Conservation (phyloP, 2,329 filamentous ascomycete genomes). For the Penicillium sp. region DNA sequence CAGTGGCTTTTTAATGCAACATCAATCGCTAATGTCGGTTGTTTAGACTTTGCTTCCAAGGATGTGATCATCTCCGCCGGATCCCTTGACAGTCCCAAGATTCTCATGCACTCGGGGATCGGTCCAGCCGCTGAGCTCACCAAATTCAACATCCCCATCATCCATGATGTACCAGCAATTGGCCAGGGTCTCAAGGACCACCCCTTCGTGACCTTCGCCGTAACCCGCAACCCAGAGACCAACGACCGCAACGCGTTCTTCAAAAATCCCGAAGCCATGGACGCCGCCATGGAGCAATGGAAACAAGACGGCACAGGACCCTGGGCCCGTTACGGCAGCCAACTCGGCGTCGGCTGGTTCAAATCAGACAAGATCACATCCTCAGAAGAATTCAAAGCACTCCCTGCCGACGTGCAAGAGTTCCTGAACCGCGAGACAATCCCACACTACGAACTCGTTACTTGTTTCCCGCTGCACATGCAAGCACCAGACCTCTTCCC, state of each 20-base stretch:
- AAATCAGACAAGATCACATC: slow-evolving; percentile 50
- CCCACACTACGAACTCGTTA: slow-evolving; percentile 63
- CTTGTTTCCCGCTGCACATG: slow-evolving; percentile 54
- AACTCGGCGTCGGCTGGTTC: slow-evolving; percentile 47
- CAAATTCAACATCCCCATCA: slow-evolving; percentile 49
- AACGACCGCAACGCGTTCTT: slow-evolving; percentile 57
- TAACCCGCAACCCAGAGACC: slow-evolving; percentile 49
- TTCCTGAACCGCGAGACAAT: slow-evolving; percentile 58
- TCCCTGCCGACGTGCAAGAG: slow-evolving; percentile 53
- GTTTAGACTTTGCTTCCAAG: slow-evolving; percentile 41
- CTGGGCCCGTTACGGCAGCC: slow-evolving; percentile 40
- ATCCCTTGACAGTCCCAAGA: slow-evolving; percentile 47
- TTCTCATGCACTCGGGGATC: slow-evolving; percentile 58
- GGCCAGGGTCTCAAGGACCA: slow-evolving; percentile 57
- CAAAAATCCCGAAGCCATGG: slow-evolving; percentile 50
- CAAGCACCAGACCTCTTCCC: slow-evolving; percentile 47
- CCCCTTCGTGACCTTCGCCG: slow-evolving; percentile 39
- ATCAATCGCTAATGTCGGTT: background rate
- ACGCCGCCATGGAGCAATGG: slow-evolving; percentile 57
- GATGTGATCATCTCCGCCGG: slow-evolving; percentile 52
- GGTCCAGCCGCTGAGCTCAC: slow-evolving; percentile 52
- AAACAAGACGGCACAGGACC: slow-evolving; percentile 49
- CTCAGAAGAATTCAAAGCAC: slow-evolving; percentile 57
- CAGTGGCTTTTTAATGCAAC: background rate
- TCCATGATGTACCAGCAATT: slow-evolving; percentile 49